Conservation (phyloP, 2,329 filamentous ascomycete species). For the Conoideocrella luteorostrata region DNA sequence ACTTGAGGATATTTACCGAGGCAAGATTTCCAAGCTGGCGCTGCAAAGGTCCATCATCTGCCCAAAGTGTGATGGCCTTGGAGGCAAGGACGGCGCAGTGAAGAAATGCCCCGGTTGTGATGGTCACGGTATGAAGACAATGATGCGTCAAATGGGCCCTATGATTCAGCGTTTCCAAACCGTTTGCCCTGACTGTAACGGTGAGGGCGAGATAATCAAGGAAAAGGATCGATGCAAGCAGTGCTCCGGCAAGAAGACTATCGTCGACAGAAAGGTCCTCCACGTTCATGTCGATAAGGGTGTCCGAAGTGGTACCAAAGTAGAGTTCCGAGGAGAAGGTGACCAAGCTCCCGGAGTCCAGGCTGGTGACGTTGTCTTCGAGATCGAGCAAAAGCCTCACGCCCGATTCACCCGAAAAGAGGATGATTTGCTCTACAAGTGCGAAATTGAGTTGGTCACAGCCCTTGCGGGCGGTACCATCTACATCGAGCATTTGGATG, state of each 20-base stretch:
- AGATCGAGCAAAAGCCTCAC: conserved; percentile 99
- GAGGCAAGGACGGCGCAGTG: conserved; percentile 96
- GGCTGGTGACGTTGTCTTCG: conserved; percentile 94
- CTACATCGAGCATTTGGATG: conserved; percentile 92
- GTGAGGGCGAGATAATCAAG: conserved; percentile 92
- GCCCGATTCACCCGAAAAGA: conserved; percentile 90
- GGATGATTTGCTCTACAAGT: conserved; percentile 91
- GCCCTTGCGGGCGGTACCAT: conserved; percentile 87
- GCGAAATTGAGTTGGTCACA: conserved; percentile 91
- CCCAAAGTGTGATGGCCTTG: conserved; percentile 85
- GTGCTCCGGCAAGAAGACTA: conserved; percentile 95
- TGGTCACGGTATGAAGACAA: conserved; percentile 96
- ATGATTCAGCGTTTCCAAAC: conserved; percentile 99
- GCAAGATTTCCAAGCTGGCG: conserved; percentile 95
- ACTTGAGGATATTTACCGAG: conserved; percentile 94
- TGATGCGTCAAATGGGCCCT: conserved; percentile 99
- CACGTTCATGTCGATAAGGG: conserved; percentile 97
- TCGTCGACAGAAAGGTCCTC: conserved; percentile 94
- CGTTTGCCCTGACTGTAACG: conserved; percentile 95
- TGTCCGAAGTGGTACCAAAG: conserved; percentile 88
- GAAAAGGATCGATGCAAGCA: conserved; percentile 97
- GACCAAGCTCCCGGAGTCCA: conserved; percentile 91
- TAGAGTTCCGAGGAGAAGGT: conserved; percentile 94
- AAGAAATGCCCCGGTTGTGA: conserved; percentile 88
- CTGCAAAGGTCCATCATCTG: conserved; percentile 97